Base-by-base conservation (phyloP, 2,329 filamentous ascomycete species). In the Chaetomium sp. region DNA sequence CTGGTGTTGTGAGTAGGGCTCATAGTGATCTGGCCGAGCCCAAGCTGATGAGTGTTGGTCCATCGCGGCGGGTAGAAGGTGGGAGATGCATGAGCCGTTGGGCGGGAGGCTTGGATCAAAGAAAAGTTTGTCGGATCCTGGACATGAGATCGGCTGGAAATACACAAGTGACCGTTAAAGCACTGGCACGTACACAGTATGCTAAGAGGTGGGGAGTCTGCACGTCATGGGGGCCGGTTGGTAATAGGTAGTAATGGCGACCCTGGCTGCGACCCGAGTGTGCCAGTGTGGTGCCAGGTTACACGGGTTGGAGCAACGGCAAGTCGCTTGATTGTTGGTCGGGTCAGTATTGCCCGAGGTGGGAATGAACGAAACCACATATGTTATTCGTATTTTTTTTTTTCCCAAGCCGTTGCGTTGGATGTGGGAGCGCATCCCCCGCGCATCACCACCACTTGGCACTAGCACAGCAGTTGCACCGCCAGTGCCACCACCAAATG, bases 161-260 rank as follows among this genome's bases (percentile, higher is more conserved):
- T 10, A 23, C 45, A 23, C n/a, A 19, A 45, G 33, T 25, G 33
- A 19, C 50, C 49, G 21, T 23, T 38, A 51, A 62, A 45, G 21
- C 29, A n/a, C 25, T 13, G 42, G 42, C 51, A 57, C 3, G n/a
- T n/a, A n/a, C n/a, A n/a, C n/a, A n/a, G 3, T 29, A 29, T 38
- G 60, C 29, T 47, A 2, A 47, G 29, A 25, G 1, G 42, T 9
- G 35, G 31, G 13, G 42, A 29, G 19, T 42, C 19, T 62, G 60
- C 60, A 57, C 42, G 53, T 57, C 60, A 57, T 62, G 33, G 50
- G 53, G 49, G 16, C 33, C 33, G 33, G 47, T 4, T 6, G 33
- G 13, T 31, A 19, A 25, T 45, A 51, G 27, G 27, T 29, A 29
- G 27, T n/a, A n/a, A 45, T 35, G 57, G 62, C 51, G 21, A 45